Evolutionary conservation across 768 basidiomycete species (phyloP), one percentile per base, ranked within the genome.

Genomic region (Naematelia aurantialba): DNA sequence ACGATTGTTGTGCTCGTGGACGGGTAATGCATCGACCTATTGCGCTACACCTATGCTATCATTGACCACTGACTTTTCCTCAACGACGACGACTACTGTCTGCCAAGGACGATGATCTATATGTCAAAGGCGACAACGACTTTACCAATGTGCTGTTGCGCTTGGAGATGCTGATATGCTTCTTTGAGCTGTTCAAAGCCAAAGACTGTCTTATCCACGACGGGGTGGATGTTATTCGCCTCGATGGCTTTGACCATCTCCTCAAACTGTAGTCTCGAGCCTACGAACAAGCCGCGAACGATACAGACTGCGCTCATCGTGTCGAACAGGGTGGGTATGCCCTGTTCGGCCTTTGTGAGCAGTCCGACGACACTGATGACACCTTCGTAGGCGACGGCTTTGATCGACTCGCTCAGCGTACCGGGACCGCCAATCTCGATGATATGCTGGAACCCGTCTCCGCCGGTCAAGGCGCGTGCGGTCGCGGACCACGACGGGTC

Each of bases 141-240:
- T 74, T 86, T 85, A 14, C 85, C 85, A 19, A 84, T 80, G 68
- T 85, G 83, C 54, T 80, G 78, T 65, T 84, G 82, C 1, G 79
- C 81, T 59, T 81, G 77, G 54, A 84, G 76, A 65, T 84, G 79
- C 42, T 77, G 71, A 68, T 82, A 85, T 1, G 85, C 85, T 51
- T 81, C 73, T 19, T 77, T 73, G 2, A 80, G 76, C 13, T 85
- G 69, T 47, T 82, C 81, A 66, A 84, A 86, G 4, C 75, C 50
- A 75, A 85, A 85, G 0, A 84, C 80, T 69, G 79, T 81, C 76
- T 84, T 80, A 31, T 85, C 70, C 13, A 83, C 76, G 0, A 58
- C 56, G 11, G 61, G 61, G 34, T 58, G 39, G 4, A 62, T 13
- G 8, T 49, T 54, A n/a, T 55, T 53, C 26, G 31, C 45, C 11